These are phyloP conservation scores for Arabidopsis arenosa DNA, from an alignment of 345 rosid genomes.

Conservation along the genomic window DNA sequence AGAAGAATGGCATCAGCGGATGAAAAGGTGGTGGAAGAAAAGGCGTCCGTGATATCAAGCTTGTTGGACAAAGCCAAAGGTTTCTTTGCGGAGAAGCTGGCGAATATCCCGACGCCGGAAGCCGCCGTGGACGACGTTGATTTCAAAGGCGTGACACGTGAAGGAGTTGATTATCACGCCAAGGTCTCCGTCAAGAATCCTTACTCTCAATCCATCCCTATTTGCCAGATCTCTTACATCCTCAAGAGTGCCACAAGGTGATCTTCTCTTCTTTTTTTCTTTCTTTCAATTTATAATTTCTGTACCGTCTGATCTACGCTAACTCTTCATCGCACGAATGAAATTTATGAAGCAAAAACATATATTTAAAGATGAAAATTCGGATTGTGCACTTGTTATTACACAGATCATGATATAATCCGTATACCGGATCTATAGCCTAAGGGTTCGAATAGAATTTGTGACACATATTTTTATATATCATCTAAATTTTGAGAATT, in stretches of 20 bases:
- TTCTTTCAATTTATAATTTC: not conserved
- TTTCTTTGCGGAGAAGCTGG: conserved; percentile 73
- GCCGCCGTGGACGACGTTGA: conserved; percentile 65
- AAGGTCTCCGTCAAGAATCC: conserved; percentile 79
- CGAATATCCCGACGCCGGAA: conserved; percentile 73
- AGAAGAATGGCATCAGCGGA: conserved; percentile 36
- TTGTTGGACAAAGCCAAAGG: conserved; percentile 72
- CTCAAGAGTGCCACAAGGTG: conserved; percentile 81
- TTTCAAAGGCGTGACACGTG: conserved; percentile 61
- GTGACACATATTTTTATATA: conserved; percentile 8
- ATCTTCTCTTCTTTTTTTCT: not conserved
- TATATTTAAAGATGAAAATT: no score
- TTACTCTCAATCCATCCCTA: conserved; percentile 68
- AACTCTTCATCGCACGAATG: conserved; percentile 16
- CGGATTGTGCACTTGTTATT: not conserved
- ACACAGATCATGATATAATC: not conserved
- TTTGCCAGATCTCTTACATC: conserved; percentile 76
- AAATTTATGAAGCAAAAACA: not conserved
- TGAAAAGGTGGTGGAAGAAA: conserved; percentile 40
- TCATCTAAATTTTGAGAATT: not conserved
- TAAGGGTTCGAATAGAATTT: not conserved
- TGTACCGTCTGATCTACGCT: conserved; percentile 1
- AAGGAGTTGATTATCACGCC: conserved; percentile 65
- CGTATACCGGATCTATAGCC: conserved; percentile 18
- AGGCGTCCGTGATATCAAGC: conserved; percentile 45